A percentile compares a stretch with the other conserved stretches of the same genome.
These are phyloP conservation scores for Lichenothelia convexa DNA, from an alignment of 495 filamentous ascomycete genomes.

Conservation along the genomic window DNA sequence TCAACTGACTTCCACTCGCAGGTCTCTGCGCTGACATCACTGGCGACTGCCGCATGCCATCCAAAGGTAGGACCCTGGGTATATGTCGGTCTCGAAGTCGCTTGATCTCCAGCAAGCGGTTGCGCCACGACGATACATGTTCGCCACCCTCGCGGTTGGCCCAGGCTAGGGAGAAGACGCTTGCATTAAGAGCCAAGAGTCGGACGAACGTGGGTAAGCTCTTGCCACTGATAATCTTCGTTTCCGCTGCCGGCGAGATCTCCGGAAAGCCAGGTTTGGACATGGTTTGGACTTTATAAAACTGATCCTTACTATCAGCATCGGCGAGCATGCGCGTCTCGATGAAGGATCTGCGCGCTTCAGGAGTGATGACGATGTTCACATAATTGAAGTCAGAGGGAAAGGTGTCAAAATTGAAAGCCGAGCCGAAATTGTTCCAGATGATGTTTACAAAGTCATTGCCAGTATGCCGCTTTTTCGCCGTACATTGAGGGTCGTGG, in stretches of 20 bases:
- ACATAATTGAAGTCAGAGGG: slow-evolving; percentile 88
- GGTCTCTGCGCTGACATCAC: background rate
- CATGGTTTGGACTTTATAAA: slow-evolving; percentile 72
- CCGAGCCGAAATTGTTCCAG: slow-evolving; percentile 80
- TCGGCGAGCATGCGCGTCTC: slow-evolving; percentile 13
- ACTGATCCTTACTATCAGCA: slow-evolving; percentile 28
- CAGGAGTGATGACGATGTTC: slow-evolving; percentile 87
- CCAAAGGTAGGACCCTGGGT: background rate
- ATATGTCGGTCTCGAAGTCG: slow-evolving; percentile 47
- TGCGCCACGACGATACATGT: slow-evolving; percentile 77
- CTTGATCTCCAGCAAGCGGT: slow-evolving; percentile 68
- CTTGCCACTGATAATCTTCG: slow-evolving; percentile 66
- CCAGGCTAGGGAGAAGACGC: slow-evolving; percentile 84
- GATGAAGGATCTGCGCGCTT: slow-evolving; percentile 45
- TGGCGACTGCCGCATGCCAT: background rate
- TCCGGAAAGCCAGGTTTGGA: slow-evolving; percentile 71
- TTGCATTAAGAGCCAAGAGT: slow-evolving; percentile 81
- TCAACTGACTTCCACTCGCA: background rate
- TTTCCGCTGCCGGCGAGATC: slow-evolving; percentile 70
- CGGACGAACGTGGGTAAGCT: slow-evolving; percentile 75
- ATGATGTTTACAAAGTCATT: slow-evolving; percentile 98
- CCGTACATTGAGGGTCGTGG: slow-evolving; percentile 51
- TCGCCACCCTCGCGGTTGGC: slow-evolving; percentile 58
- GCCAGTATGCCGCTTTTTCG: slow-evolving; percentile 89
- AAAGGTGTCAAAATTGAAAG: slow-evolving; percentile 81